phyloP scores from a whole-genome alignment of 768 basidiomycete species.

The Sporobolomyces roseus region DNA sequence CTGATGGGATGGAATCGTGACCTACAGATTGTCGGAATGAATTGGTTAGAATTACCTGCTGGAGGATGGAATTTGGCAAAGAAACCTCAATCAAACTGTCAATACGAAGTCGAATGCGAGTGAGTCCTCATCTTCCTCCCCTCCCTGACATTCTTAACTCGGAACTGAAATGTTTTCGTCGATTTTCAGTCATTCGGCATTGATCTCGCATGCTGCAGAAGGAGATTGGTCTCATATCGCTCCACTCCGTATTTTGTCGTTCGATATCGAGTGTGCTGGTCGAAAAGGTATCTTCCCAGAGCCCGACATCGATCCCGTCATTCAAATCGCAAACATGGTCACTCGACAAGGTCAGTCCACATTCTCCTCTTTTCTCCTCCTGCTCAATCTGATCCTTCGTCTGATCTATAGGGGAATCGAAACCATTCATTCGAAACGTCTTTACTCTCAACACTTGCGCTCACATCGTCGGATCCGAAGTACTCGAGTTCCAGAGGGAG shows the following conservation, averaged over 20 bases:
- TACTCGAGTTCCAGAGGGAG: constrained; percentile 76
- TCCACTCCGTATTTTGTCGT: constrained; percentile 87
- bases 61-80: constrained; percentile 68
- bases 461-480: constrained; percentile 96
- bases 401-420: constrained; percentile 65
- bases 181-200: constrained; percentile 64
- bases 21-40: constrained; percentile 88
- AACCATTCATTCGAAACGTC: constrained; percentile 92
- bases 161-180: background rate
- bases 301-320: constrained; percentile 81
- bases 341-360: constrained; percentile 76
- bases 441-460: constrained; percentile 93
- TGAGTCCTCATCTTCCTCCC: constrained; percentile 46
- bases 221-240: constrained; percentile 88
- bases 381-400: background rate
- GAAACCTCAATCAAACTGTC: constrained; percentile 72
- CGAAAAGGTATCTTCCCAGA: constrained; percentile 97
- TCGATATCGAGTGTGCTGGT: constrained; percentile 99
- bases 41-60: constrained; percentile 90
- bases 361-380: background rate
- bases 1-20: background rate
- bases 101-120: constrained; percentile 78
- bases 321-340: constrained; percentile 99
- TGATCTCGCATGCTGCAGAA: constrained; percentile 87
- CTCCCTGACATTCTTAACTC: background rate